Percentiles rank a stretch among this genome's conserved stretches.
Evolutionary conservation across 2,329 filamentous ascomycete species (phyloP).

Genomic region (Colletotrichum sp.): DNA sequence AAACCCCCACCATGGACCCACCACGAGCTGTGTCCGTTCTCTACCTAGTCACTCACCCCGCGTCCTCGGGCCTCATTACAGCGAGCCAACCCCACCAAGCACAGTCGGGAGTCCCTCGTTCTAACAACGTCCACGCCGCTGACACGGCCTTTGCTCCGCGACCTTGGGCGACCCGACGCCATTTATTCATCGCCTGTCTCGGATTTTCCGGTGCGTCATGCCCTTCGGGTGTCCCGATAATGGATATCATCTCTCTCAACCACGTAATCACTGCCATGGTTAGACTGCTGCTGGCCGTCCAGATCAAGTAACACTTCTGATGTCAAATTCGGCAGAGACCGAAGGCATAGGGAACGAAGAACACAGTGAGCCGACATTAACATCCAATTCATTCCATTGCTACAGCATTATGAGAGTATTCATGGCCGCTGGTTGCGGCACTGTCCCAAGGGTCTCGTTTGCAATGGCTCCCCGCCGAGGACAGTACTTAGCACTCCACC

Average conservation of each 20-base stretch:
- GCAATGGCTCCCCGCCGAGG: background rate
- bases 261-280: background rate
- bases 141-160: background rate
- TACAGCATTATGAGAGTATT: background rate
- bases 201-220: background rate
- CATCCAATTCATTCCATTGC: background rate
- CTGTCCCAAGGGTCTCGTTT: background rate
- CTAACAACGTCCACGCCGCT: background rate
- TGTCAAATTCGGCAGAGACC: background rate
- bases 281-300: background rate
- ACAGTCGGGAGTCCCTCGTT: background rate
- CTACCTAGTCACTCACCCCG: conserved; percentile 12
- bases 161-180: background rate
- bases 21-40: background rate
- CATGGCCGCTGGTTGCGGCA: background rate
- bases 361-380: background rate
- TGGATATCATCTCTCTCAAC: background rate
- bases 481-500: background rate
- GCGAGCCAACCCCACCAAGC: conserved; percentile 25
- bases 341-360: background rate
- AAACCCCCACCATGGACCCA: background rate
- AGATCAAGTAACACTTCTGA: background rate
- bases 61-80: conserved; percentile 31
- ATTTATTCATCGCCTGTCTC: background rate
- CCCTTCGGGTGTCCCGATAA: background rate